Percentiles rank a stretch among this genome's conserved stretches.
phyloP scores from a whole-genome alignment of 225 moss, liverwort and hornwort genomes.

The Physcomitrellopsis africana region DNA sequence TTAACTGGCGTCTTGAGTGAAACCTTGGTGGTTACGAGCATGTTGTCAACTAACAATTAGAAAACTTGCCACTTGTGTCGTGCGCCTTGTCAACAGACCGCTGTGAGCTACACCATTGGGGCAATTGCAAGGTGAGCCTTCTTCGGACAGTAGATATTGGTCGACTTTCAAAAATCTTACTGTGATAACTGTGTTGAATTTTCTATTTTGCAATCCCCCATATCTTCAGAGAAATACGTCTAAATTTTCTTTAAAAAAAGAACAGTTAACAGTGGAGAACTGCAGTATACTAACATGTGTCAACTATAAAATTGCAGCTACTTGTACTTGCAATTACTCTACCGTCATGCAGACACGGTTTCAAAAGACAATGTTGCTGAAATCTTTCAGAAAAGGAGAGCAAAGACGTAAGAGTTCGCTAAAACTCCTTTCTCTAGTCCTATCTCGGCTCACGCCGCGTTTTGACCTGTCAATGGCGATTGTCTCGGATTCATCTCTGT shows the following conservation, averaged over 20 bases:
- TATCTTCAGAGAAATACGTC: too few relatives aligned
- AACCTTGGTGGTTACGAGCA: neutral
- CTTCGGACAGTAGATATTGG: too few relatives aligned
- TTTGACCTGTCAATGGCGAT: too few relatives aligned
- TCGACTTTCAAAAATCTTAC: too few relatives aligned
- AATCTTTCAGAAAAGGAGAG: conserved; percentile 66
- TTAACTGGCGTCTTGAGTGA: too few relatives aligned
- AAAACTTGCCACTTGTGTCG: conserved; percentile 16
- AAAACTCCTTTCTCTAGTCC: neutral
- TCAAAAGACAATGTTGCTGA: conserved; percentile 69
- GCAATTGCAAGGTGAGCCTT: conserved; percentile 73
- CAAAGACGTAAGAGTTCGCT: conserved; percentile 51
- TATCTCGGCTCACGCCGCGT: too few relatives aligned
- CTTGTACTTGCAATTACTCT: conserved; percentile 87
- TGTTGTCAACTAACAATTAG: conserved; percentile 7
- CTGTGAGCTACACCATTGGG: conserved; percentile 89
- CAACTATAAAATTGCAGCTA: conserved; percentile 53
- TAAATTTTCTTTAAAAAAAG: too few relatives aligned
- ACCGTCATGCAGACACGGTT: conserved; percentile 69
- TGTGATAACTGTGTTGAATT: conserved; percentile 9
- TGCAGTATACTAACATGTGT: conserved; percentile 11
- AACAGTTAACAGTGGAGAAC: neutral
- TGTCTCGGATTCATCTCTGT: too few relatives aligned
- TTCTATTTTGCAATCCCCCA: conserved; percentile 6
- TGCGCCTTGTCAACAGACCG: conserved; percentile 50